Evolutionary conservation across 78 protist genomes (phyloP), one percentile per base, ranked within the genome.

Genomic region (Monocercomonoides exilis): DNA sequence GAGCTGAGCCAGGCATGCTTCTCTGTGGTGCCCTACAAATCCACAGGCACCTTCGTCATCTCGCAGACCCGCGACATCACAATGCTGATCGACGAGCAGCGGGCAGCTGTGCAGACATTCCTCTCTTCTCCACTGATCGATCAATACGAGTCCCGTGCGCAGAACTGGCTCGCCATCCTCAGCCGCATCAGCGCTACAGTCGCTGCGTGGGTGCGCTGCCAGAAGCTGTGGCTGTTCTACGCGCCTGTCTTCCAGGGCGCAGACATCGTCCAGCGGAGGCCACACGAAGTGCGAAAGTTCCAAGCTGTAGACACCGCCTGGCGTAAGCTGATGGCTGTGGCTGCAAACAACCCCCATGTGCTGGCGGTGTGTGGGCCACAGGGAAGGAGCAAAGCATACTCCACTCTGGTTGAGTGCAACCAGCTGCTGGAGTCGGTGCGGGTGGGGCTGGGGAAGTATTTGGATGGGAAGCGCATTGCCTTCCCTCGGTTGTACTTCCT

Each of bases 401-500:
- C 82, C n/a, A 21, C 5, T 41, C 21, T 79, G 45, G 11, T 6
- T 6, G 82, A 79, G 36, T 79, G 82, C 11, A 32, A 6, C 11
- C 6, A 21, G 5, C 4, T 84, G 11, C 86, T 84, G 41, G 77
- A 84, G 38, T 21, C 6, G 6, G 33, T 42, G 5, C 5, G 46
- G 77, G 46, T 4, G 41, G 86, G 85, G 38, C 77, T 84, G 11
- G 41, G 11, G 11, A 29, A n/a, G 4, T 84, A 84, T 21, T 34
- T 84, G 6, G 86, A 84, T 29, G 77, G 41, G 6, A 44, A 84
- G 43, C 54, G 86, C 5, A 45, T 45, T 33, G 46, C 70, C 54
- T 84, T 84, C 70, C 86, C 86, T 6, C 86, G 86, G 4, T 42
- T 84, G 6, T 84, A 84, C 6, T 84, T 84, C 77, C 85, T 84